Evolutionary conservation across 257 asterid genomes (phyloP), one percentile per base, ranked within the genome.

Genomic region (Solanum dulcamara): DNA sequence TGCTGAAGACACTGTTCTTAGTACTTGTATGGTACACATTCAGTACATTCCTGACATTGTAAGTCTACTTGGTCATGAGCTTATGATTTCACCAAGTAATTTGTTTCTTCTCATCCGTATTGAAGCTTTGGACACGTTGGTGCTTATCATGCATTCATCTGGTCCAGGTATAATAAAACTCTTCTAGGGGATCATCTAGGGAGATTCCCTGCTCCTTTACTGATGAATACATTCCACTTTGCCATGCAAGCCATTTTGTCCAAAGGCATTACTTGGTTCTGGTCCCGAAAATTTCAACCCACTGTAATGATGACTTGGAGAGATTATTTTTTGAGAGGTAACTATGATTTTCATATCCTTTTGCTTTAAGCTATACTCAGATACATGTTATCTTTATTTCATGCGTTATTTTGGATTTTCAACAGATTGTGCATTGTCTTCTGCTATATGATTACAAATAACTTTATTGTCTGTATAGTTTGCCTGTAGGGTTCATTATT

Each of bases 11-110:
- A 10, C 75, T 96, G 88, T 90, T 96, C 72, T 91, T 96, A 32
- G 90, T 96, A 87, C 88, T 97, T 87, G 96, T 91, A 80, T 97
- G 99, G 99, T 97, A 97, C 91, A 94, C 91, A 2, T 94, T 95
- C 95, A 95, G 99, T 90, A 97, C 99, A 87, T 91, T 94, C 83
- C 88, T 97, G 86, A 97, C 99, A 51, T 86, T 97, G 99, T 97
- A 90, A 94, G 99, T 91, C 60, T 77, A 84, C 37, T 83, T 26
- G 20, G 38, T 60, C 40, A 26, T 60, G 15, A 84, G 38, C 20
- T 57, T 46, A 66, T 53, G 24, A 84, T 37, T 30, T 84, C 18
- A 35, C 71, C 20, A 60, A 42, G 74, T 79, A 57, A 50, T 71
- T 59, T 51, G 48, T 71, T 37, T 59, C 8, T 17, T 67, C 13